Evolutionary conservation across 148 eudicot genomes (phyloP).

Genomic region (Cornus florida): DNA sequence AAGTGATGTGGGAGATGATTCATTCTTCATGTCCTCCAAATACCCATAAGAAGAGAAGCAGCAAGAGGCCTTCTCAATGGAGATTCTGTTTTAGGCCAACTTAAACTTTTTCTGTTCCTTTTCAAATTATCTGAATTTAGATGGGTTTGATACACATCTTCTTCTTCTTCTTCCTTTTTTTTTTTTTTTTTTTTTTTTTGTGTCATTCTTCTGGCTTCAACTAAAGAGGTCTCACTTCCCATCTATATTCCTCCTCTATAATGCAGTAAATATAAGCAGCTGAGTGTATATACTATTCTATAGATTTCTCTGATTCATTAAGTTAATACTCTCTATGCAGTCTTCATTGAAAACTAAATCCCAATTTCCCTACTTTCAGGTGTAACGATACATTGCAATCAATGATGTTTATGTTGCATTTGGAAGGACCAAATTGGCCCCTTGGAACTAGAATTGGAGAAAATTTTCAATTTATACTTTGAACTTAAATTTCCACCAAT

Average conservation of each 20-base stretch:
- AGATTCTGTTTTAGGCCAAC: slow-evolving; percentile 33
- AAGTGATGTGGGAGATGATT: slow-evolving; percentile 77
- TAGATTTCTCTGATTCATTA: background rate
- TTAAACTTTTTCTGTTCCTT: background rate
- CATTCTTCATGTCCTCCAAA: slow-evolving; percentile 33
- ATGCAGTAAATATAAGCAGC: background rate
- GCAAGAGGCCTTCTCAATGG: slow-evolving; percentile 25
- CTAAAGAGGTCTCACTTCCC: background rate
- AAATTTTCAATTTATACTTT: no score
- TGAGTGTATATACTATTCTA: background rate
- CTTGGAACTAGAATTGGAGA: no score
- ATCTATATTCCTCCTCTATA: background rate
- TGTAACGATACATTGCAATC: no score
- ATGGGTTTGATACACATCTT: background rate
- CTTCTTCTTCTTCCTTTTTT: no score
- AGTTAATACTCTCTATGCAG: no score
- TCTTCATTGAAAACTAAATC: no score
- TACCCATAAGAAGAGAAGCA: background rate
- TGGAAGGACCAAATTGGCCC: no score
- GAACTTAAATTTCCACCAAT: no score
- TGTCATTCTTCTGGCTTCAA: background rate
- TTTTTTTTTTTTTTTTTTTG: background rate
- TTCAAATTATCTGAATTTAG: background rate
- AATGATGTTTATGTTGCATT: no score
- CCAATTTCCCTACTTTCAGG: no score